phyloP scores from a whole-genome alignment of 208 protist genomes.

The Kentomonas sorsogonicus region DNA sequence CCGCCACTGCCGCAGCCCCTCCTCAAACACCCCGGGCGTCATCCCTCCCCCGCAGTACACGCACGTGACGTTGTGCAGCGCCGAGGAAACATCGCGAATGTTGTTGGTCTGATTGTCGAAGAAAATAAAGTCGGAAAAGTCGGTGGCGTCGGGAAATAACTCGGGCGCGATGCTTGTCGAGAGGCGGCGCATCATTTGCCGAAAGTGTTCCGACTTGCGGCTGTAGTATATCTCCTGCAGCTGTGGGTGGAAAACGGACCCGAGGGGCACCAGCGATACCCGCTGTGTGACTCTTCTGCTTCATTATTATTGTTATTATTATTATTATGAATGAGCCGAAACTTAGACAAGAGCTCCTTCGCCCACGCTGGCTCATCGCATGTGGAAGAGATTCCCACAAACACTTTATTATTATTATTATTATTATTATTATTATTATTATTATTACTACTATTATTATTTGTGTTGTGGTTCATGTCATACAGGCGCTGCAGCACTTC shows the following conservation, averaged over 20 bases:
- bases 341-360: conserved; percentile 60
- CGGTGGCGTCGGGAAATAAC: conserved; percentile 36
- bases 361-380: conserved; percentile 87
- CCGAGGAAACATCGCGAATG: conserved; percentile 49
- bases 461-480: no score
- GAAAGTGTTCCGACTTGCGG: conserved; percentile 58
- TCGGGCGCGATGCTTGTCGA: no score
- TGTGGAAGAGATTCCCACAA: conserved; percentile 75
- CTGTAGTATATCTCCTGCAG: conserved; percentile 73
- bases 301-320: conserved; percentile 7
- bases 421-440: conserved; percentile 22
- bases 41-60: conserved; percentile 79
- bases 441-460: conserved; percentile 37
- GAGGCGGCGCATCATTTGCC: neutral
- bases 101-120: conserved; percentile 91
- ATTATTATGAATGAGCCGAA: conserved; percentile 24
- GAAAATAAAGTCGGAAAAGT: conserved; percentile 82
- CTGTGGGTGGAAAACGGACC: conserved; percentile 62
- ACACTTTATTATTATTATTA: conserved; percentile 44
- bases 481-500: conserved; percentile 58
- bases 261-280: conserved; percentile 54
- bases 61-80: conserved; percentile 72
- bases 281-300: conserved; percentile 12
- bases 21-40: conserved; percentile 53
- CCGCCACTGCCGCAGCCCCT: conserved; percentile 60